Conservation (phyloP, 768 basidiomycete genomes). For the Tylopilus sp. region DNA sequence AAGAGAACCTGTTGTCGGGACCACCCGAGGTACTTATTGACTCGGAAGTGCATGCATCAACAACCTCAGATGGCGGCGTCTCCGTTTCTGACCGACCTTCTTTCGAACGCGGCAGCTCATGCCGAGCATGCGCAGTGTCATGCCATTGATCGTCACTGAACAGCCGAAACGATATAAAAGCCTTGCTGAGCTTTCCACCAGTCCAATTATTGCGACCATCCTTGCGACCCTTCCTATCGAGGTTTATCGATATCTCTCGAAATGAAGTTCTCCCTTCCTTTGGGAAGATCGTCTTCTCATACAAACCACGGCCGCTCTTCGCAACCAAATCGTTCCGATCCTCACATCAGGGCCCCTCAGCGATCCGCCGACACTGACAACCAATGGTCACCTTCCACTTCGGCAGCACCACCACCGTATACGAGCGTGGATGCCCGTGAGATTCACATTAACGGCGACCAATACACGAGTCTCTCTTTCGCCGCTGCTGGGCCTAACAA, state of each 20-base stretch:
- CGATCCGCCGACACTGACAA: background rate
- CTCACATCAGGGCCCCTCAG: too few species aligned
- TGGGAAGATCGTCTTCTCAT: slow-evolving; percentile 7
- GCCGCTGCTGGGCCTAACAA: slow-evolving; percentile 4
- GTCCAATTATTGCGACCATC: background rate
- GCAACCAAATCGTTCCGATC: background rate
- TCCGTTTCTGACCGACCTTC: slow-evolving; percentile 6
- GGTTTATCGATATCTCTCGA: background rate
- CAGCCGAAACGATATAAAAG: slow-evolving; percentile 4
- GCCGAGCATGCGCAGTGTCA: background rate
- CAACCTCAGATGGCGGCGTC: too few species aligned
- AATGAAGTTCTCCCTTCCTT: slow-evolving; percentile 3
- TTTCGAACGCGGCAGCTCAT: background rate
- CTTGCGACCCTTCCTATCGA: background rate
- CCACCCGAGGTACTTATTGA: background rate
- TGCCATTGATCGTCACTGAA: too few species aligned
- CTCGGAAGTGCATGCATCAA: too few species aligned
- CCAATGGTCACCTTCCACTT: slow-evolving; percentile 3
- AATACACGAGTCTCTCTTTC: background rate
- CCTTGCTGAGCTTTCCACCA: too few species aligned
- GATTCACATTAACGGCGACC: slow-evolving; percentile 2
- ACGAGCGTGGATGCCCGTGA: slow-evolving; percentile 1
- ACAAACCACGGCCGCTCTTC: slow-evolving; percentile 14
- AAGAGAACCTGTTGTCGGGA: too few species aligned
- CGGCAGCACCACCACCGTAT: slow-evolving; percentile 26